Conservation (phyloP, 2,329 filamentous ascomycete species). For the Trichoderma sp. region DNA sequence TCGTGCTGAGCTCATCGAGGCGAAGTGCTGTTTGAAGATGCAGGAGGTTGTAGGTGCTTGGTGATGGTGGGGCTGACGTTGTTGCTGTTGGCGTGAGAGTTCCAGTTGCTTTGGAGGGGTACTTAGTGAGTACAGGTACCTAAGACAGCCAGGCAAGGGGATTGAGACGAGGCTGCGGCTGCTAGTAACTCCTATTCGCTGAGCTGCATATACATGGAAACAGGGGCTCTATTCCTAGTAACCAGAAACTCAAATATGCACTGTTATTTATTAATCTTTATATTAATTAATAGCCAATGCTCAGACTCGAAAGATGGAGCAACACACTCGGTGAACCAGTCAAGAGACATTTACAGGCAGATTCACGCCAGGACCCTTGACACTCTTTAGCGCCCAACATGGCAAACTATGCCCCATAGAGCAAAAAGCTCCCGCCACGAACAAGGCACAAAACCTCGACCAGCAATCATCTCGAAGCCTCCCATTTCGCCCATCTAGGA, state of each 20-base stretch:
- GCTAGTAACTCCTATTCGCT: neutral
- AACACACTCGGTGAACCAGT: neutral
- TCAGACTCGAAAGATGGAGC: neutral
- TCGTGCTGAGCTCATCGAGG: neutral
- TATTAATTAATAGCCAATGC: neutral
- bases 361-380: neutral
- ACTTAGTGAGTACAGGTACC: too few species aligned
- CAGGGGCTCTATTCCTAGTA: neutral
- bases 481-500: neutral
- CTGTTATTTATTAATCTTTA: neutral
- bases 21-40: neutral
- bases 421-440: neutral
- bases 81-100: neutral
- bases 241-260: too few species aligned
- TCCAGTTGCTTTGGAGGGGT: conserved; percentile 9
- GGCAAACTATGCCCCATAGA: conserved; percentile 2
- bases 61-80: conserved; percentile 15
- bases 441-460: neutral
- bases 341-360: neutral
- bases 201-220: neutral
- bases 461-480: neutral
- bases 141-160: neutral
- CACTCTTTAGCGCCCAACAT: neutral
- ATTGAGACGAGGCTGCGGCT: neutral
- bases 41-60: neutral